Percentiles rank a stretch among this genome's conserved stretches.
Evolutionary conservation across 2,329 filamentous ascomycete genomes (phyloP).

Genomic region (Cordyceps tenuipes): DNA sequence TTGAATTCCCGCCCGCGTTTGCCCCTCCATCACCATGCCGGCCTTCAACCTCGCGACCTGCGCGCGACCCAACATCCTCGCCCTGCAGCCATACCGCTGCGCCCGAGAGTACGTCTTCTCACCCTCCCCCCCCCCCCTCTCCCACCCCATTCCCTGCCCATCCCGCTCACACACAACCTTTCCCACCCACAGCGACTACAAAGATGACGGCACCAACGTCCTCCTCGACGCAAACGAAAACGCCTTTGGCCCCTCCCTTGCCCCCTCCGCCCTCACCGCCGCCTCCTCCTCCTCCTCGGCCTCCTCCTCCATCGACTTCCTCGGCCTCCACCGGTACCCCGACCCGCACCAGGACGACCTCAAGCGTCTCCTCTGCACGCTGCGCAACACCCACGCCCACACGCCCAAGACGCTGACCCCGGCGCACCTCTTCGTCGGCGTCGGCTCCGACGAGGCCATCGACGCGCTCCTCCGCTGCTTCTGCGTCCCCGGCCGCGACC

Average conservation of each 20-base stretch:
- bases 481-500: conserved; percentile 78
- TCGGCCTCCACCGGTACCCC: conserved; percentile 86
- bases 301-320: conserved; percentile 54
- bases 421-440: conserved; percentile 85
- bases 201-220: conserved; percentile 92
- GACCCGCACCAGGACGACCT: conserved; percentile 87
- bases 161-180: conserved; percentile 5
- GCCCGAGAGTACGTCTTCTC: conserved; percentile 61
- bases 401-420: conserved; percentile 65
- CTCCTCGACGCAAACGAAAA: conserved; percentile 98
- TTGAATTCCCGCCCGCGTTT: background rate
- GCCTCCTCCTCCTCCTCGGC: conserved; percentile 27
- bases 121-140: conserved; percentile 8
- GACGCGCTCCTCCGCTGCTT: conserved; percentile 91
- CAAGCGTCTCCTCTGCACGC: conserved; percentile 76
- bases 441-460: conserved; percentile 94
- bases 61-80: conserved; percentile 67
- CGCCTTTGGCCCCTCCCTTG: conserved; percentile 77
- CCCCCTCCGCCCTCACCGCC: conserved; percentile 29
- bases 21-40: conserved; percentile 34
- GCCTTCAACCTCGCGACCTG: conserved; percentile 67
- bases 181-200: conserved; percentile 92
- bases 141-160: conserved; percentile 11
- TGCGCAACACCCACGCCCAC: conserved; percentile 80
- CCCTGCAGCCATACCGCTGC: conserved; percentile 71